phyloP scores from a whole-genome alignment of 345 rosid species.

The Eucalyptus albens region DNA sequence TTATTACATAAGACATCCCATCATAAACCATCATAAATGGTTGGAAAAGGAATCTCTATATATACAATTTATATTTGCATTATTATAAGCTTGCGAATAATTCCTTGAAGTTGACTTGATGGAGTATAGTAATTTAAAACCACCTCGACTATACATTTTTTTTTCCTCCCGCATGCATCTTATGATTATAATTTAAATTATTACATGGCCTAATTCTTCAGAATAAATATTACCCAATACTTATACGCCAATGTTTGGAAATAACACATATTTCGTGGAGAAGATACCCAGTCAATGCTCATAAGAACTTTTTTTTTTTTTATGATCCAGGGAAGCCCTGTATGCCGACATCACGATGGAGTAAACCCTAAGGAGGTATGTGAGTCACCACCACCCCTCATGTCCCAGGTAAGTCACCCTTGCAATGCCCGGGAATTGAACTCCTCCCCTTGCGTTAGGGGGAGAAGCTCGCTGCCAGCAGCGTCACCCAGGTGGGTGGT shows the following conservation, averaged over 20 bases:
- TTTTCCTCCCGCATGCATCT: background rate
- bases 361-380: no score
- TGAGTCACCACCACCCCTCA: no score
- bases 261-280: background rate
- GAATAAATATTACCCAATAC: background rate
- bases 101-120: background rate
- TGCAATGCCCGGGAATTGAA: no score
- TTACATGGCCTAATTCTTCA: background rate
- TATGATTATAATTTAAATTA: background rate
- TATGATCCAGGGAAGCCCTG: no score
- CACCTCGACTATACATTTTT: background rate
- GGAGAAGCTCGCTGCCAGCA: no score
- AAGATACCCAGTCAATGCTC: background rate
- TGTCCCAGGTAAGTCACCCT: no score
- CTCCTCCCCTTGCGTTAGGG: no score
- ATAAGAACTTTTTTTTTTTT: background rate
- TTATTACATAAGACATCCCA: background rate
- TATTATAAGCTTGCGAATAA: background rate
- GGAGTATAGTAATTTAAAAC: background rate
- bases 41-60: background rate
- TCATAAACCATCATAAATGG: background rate
- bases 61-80: background rate
- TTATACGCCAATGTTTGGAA: background rate
- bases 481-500: no score
- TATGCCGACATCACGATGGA: no score